Percentiles rank a stretch among this genome's conserved stretches.
Evolutionary conservation across 2,329 filamentous ascomycete species (phyloP).

Genomic region (Cladophialophora yegresii): DNA sequence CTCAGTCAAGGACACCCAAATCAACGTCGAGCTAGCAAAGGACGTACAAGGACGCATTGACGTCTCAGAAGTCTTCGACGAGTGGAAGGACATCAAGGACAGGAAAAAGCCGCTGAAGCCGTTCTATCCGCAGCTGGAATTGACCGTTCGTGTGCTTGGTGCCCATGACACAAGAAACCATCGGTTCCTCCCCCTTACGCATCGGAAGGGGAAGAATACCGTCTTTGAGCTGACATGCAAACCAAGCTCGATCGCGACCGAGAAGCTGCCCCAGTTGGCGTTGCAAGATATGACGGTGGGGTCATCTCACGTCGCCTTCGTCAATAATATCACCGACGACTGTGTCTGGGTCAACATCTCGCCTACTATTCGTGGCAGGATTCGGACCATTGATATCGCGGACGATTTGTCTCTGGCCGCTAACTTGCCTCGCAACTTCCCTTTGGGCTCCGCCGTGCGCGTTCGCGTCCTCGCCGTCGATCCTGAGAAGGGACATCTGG

Average conservation of each 20-base stretch:
- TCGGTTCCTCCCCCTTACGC: conserved; percentile 86
- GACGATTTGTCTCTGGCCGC: conserved; percentile 80
- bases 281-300: conserved; percentile 73
- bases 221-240: conserved; percentile 88
- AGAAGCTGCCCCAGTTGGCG: conserved; percentile 64
- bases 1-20: conserved; percentile 86
- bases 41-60: conserved; percentile 92
- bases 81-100: conserved; percentile 82
- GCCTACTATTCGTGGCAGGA: conserved; percentile 80
- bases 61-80: conserved; percentile 84
- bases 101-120: conserved; percentile 75
- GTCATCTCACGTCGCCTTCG: conserved; percentile 74
- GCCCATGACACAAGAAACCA: conserved; percentile 89
- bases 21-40: conserved; percentile 86
- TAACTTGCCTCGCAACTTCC: conserved; percentile 77
- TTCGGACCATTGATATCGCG: conserved; percentile 79
- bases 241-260: conserved; percentile 57
- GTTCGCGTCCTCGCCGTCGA: conserved; percentile 78
- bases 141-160: conserved; percentile 77
- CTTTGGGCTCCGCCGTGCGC: conserved; percentile 82
- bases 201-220: conserved; percentile 73
- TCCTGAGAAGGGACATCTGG: conserved; percentile 70
- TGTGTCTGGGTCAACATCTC: conserved; percentile 89
- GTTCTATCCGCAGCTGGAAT: conserved; percentile 69
- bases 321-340: conserved; percentile 83